Evolutionary conservation across 805 yeast genomes (phyloP).

Genomic region (Wickerhamiella musiphila): DNA sequence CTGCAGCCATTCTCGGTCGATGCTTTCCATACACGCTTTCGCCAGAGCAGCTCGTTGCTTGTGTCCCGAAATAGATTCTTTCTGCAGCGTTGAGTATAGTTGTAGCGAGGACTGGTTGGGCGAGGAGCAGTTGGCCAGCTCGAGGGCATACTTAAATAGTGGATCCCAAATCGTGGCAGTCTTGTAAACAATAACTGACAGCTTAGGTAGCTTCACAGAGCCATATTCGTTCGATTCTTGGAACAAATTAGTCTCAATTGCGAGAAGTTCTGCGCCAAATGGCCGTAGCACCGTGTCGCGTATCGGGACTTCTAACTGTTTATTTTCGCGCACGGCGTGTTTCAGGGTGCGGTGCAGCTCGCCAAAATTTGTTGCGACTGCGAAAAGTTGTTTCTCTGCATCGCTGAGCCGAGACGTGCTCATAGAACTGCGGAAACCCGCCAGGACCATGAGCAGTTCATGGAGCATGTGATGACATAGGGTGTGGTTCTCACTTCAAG

Average conservation of each 20-base stretch:
- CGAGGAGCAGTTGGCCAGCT: conserved; percentile 7
- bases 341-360: conserved; percentile 6
- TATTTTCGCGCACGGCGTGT: neutral
- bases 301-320: neutral
- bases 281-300: conserved; percentile 2
- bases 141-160: conserved; percentile 7
- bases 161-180: conserved; percentile 12
- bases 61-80: neutral
- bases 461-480: conserved; percentile 12
- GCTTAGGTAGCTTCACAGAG: conserved; percentile 7
- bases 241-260: conserved; percentile 9
- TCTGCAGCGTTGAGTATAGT: too few species aligned
- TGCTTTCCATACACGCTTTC: conserved; percentile 2
- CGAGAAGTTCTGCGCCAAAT: conserved; percentile 6
- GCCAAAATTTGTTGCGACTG: conserved; percentile 11
- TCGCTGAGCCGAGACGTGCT: conserved; percentile 8
- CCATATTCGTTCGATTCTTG: conserved; percentile 9
- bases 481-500: too few species aligned
- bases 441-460: conserved; percentile 13
- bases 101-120: too few species aligned
- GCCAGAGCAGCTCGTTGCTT: conserved; percentile 1
- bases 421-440: conserved; percentile 11
- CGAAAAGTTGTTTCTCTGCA: conserved; percentile 9
- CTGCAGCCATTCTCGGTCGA: conserved; percentile 2
- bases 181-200: conserved; percentile 7